Percentiles rank a stretch among this genome's conserved stretches.
These are phyloP conservation scores for Saccharomyces paradoxus DNA, from an alignment of 805 yeast species.

Conservation along the genomic window DNA sequence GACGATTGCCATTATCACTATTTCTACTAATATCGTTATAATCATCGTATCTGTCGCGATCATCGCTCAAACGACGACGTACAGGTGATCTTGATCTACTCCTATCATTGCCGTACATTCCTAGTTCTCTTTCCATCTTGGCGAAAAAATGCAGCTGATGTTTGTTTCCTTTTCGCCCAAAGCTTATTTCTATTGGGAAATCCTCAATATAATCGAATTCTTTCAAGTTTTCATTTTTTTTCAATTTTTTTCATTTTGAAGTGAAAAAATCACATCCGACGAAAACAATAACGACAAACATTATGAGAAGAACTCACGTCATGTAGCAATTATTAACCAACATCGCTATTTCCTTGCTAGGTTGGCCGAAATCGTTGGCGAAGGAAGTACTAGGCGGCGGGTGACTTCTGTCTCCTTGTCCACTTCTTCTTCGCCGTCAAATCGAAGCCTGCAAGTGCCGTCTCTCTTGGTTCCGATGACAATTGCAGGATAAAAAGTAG, in stretches of 20 bases:
- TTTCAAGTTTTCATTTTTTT: neutral
- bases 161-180: neutral
- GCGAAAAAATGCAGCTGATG: neutral
- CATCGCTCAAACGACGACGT: constrained; percentile 7
- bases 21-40: constrained; percentile 6
- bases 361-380: constrained; percentile 36
- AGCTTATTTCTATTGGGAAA: neutral
- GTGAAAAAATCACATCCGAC: neutral
- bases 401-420: constrained; percentile 92
- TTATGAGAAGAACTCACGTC: neutral
- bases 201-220: neutral
- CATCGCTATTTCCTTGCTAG: constrained; percentile 15
- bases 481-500: constrained; percentile 91
- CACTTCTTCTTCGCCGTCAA: constrained; percentile 96
- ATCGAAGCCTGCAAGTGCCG: constrained; percentile 68
- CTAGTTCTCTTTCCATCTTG: neutral
- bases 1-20: constrained; percentile 15
- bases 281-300: neutral
- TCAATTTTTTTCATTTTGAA: neutral
- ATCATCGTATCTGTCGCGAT: constrained; percentile 4
- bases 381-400: constrained; percentile 73
- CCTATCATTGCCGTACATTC: neutral
- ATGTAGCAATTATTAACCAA: neutral
- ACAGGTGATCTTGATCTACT: constrained; percentile 21
- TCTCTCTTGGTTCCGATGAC: constrained; percentile 71